Evolutionary conservation across 1,284 basidiomycete genomes (phyloP), one percentile per base, ranked within the genome.

Genomic region (Stereum hirsutum): DNA sequence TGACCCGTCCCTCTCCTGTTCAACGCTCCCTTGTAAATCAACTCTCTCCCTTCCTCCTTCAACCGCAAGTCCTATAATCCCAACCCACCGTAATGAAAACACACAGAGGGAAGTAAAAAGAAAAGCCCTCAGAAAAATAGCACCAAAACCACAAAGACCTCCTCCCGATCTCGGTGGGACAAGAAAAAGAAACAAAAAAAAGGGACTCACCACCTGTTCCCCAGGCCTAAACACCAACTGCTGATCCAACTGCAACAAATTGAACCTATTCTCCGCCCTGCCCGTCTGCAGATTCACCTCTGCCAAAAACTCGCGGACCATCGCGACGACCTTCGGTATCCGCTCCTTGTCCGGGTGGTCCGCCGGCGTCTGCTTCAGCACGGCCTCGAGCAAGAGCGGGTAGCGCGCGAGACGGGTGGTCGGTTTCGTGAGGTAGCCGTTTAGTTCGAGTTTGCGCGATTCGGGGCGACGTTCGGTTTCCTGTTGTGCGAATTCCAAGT

Each of bases 361-460:
- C 19, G 93, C 90, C 0, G 88, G 78, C 1, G 96, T 99, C 51
- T 94, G 84, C 63, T 99, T 99, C 47, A 88, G 66, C 20, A 98
- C 89, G 11, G 92, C 94, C 56, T 91, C 92, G 24, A 99, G 72
- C 11, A 99, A 69, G 1, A 99, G 74, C 8, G 96, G 96, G 62
- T 99, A 99, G 52, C 96, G 74, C 23, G 95, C 96, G 24, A 99
- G 74, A 56, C 96, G 83, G 8, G 96, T 98, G 1, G 96, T 99
- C 1, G 96, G 96, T 62, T 98, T 99, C 11, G 94, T 99, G 37
- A 99, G 71, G 64, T 99, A 99, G 3, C 92, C 96, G 61, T 99
- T 99, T 37, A 99, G 67, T 63, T 99, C 96, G 36, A 99, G 77
- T 66, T 98, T 99, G 34, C 94, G 78, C 12, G 93, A 97, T 59